A percentile compares a stretch with the other conserved stretches of the same genome.
These are phyloP conservation scores for Trichoderma oligosporum DNA, from an alignment of 2,329 filamentous ascomycete species.

Conservation along the genomic window DNA sequence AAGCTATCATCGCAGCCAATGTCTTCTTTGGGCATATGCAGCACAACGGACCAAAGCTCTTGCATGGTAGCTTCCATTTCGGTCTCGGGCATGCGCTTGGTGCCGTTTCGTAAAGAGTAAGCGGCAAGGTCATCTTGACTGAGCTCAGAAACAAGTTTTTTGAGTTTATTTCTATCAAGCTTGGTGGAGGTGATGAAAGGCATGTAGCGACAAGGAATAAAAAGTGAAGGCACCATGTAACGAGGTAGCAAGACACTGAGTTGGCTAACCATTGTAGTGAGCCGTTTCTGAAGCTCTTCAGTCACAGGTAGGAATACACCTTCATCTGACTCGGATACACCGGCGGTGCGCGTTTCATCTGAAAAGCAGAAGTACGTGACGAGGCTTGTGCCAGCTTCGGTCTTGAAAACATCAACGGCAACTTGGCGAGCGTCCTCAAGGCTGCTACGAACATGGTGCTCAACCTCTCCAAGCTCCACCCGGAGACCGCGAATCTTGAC, in stretches of 20 bases:
- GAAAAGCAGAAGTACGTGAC: slow-evolving; percentile 11
- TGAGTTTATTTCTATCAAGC: slow-evolving; percentile 19
- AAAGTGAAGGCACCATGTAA: slow-evolving; percentile 25
- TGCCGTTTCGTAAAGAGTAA: background rate
- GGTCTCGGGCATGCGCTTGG: slow-evolving; percentile 19
- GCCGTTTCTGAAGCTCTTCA: slow-evolving; percentile 16
- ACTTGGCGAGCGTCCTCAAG: slow-evolving; percentile 7
- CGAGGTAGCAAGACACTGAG: slow-evolving; percentile 13
- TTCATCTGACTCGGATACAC: background rate
- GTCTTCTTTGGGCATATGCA: slow-evolving; percentile 29
- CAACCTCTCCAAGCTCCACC: slow-evolving; percentile 40
- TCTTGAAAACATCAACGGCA: slow-evolving; percentile 14
- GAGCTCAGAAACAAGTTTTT: background rate
- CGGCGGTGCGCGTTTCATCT: background rate
- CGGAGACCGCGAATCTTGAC: slow-evolving; percentile 55
- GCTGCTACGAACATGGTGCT: slow-evolving; percentile 14
- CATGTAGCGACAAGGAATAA: slow-evolving; percentile 21
- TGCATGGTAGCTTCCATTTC: slow-evolving; percentile 18
- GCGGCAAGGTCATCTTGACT: slow-evolving; percentile 3
- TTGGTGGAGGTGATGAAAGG: slow-evolving; percentile 21
- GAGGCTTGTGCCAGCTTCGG: background rate
- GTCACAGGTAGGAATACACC: slow-evolving; percentile 20
- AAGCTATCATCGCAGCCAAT: slow-evolving; percentile 25
- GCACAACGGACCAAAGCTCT: slow-evolving; percentile 31
- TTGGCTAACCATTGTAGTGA: slow-evolving; percentile 1